Base-by-base conservation (phyloP, 2,329 filamentous ascomycete genomes). In the Pseudogymnoascus sp. region DNA sequence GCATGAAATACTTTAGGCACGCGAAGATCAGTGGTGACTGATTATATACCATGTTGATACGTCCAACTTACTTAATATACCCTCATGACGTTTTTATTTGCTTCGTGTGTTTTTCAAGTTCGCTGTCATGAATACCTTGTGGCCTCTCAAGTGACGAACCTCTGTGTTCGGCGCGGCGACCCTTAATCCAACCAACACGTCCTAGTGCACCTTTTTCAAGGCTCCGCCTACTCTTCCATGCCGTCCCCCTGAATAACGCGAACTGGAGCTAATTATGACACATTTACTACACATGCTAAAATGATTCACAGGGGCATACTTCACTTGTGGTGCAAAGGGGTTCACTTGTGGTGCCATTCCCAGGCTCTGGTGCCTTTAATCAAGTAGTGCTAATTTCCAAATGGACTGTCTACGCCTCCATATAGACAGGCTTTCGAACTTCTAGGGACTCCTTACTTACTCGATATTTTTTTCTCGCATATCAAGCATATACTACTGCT, bases 1-100 rank as follows among this genome's bases (percentile, higher is more conserved):
- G 94, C 23, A 97, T 99, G 93, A 99, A 99, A 74, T 97, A 97
- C 75, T 99, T 99, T 73, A 86, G 92, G 69, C 94, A 99, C 79
- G 93, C 94, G 35, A 96, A 96, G 78, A 95, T 97, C 49, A 55
- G 49, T 55, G 49, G 49, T 21, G 49, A 55, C 29, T 55, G 49
- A 55, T 55, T 52, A 55, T 55, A 55, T 55, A 55, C 45, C 6
- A 33, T 55, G 29, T 33, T 55, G 29, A 33, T 55, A 55, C 49
- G 49, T 33, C 49, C 49, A 21, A 55, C 49, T 55, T 55, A 33
- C 49, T 55, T 55, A 55, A 55, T 55, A 55, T 55, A 55, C 49
- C 49, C 49, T 55, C 49, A 33, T 33, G 49, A 19, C 49, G n/a
- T 55, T 55, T 11, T 55, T 55, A 1, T 55, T 55, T 55, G 49